These are phyloP conservation scores for Bremia lactucae DNA, from an alignment of 352 stramenopile species.

Conservation along the genomic window DNA sequence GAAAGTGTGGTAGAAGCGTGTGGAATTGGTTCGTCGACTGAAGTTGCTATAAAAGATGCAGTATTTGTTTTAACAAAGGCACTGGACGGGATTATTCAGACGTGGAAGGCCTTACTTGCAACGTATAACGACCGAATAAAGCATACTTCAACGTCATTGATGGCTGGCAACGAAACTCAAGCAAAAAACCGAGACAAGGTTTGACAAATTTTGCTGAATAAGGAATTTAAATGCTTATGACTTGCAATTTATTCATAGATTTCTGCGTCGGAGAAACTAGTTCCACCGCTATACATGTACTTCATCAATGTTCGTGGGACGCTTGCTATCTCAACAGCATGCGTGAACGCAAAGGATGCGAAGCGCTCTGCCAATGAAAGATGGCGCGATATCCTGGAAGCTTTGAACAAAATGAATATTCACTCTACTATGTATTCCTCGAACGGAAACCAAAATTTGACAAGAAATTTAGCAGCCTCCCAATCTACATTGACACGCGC, in stretches of 20 bases:
- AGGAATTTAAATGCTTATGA: not conserved
- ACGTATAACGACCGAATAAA: slow-evolving; percentile 38
- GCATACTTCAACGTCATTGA: slow-evolving; percentile 40
- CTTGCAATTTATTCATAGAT: slow-evolving; percentile 11
- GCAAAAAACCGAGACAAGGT: slow-evolving; percentile 30
- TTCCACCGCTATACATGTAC: slow-evolving; percentile 36
- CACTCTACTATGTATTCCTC: slow-evolving; percentile 1
- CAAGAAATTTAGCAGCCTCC: not conserved
- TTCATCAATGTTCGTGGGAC: slow-evolving; percentile 35
- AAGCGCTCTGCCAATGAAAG: slow-evolving; percentile 63
- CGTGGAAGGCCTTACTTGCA: slow-evolving; percentile 36
- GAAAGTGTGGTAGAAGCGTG: slow-evolving; percentile 23
- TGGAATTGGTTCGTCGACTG: slow-evolving; percentile 18
- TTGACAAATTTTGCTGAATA: not conserved
- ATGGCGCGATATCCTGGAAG: slow-evolving; percentile 54
- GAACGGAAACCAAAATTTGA: slow-evolving; percentile 4
- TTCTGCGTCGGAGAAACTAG: slow-evolving; percentile 22
- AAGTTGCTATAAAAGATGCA: slow-evolving; percentile 23
- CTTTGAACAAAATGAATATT: slow-evolving; percentile 21
- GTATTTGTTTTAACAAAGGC: slow-evolving; percentile 22
- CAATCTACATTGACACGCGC: slow-evolving; percentile 1
- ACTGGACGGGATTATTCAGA: slow-evolving; percentile 30
- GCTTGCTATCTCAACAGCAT: slow-evolving; percentile 44
- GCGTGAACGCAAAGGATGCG: slow-evolving; percentile 56
- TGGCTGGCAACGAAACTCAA: slow-evolving; percentile 59